phyloP scores from a whole-genome alignment of 2,329 filamentous ascomycete genomes.

The Hypoxylon sp. region DNA sequence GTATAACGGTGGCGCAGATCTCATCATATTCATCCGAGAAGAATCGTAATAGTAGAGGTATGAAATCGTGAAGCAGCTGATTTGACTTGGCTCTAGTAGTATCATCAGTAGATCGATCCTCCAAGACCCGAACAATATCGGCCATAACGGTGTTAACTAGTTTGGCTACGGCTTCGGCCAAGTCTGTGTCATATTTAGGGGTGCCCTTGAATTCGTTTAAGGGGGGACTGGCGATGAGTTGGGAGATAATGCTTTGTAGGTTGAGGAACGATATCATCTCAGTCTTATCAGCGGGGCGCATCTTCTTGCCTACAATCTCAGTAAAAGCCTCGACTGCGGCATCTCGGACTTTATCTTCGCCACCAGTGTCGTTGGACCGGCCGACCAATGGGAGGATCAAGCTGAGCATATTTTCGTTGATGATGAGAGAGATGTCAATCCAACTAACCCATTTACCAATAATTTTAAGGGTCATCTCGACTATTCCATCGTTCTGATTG shows the following conservation, averaged over 20 bases:
- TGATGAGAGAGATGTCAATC: constrained; percentile 95
- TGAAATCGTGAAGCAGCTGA: constrained; percentile 84
- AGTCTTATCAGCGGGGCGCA: constrained; percentile 93
- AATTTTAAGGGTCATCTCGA: constrained; percentile 92
- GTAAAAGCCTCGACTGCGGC: constrained; percentile 95
- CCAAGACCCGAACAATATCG: constrained; percentile 89
- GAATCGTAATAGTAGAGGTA: constrained; percentile 90
- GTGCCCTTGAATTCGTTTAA: constrained; percentile 84
- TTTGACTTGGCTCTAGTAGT: constrained; percentile 82
- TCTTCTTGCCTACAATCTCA: constrained; percentile 97
- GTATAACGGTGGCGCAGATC: constrained; percentile 95
- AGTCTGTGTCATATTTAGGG: constrained; percentile 91
- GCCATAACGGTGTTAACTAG: constrained; percentile 91
- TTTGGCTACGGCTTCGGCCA: constrained; percentile 95
- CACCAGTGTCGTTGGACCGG: constrained; percentile 73
- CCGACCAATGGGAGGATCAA: constrained; percentile 89
- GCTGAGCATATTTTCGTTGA: constrained; percentile 89
- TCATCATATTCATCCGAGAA: constrained; percentile 99
- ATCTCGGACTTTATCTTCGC: constrained; percentile 86
- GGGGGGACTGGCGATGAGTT: constrained; percentile 87
- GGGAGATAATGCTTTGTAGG: constrained; percentile 85
- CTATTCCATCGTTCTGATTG: constrained; percentile 77
- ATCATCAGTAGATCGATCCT: constrained; percentile 73
- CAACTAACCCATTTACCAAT: constrained; percentile 98
- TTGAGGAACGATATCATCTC: constrained; percentile 94